Conservation (phyloP, 192 early-diverging fungal species). For the Coemansia javaensis region DNA sequence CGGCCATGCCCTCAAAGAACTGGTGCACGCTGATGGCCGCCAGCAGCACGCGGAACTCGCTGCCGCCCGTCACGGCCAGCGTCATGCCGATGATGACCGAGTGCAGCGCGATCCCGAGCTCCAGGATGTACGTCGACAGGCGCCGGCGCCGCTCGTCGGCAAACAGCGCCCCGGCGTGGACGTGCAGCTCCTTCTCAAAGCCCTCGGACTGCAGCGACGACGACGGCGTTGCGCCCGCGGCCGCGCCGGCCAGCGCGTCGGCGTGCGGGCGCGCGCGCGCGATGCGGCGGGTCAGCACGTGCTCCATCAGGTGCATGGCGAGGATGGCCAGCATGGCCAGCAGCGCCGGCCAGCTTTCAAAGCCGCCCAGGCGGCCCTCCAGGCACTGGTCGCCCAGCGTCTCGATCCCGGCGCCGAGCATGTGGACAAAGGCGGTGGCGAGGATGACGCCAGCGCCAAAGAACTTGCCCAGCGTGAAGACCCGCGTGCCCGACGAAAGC, state of each 20-base stretch:
- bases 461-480: conserved; percentile 49
- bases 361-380: conserved; percentile 49
- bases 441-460: conserved; percentile 69
- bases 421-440: conserved; percentile 74
- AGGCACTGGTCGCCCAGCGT: conserved; percentile 58
- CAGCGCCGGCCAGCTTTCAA: conserved; percentile 52
- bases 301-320: conserved; percentile 63
- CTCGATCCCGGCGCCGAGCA: conserved; percentile 58
- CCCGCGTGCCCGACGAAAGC: conserved; percentile 18
- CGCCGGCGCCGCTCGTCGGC: conserved; percentile 20
- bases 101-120: conserved; percentile 74
- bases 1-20: conserved; percentile 73
- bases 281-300: conserved; percentile 32
- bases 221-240: too few species aligned
- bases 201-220: neutral
- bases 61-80: conserved; percentile 53
- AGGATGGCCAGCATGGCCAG: conserved; percentile 63
- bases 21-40: conserved; percentile 71
- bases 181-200: conserved; percentile 11
- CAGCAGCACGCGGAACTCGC: conserved; percentile 56
- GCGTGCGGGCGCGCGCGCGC: neutral
- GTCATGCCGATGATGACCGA: conserved; percentile 74
- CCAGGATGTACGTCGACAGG: conserved; percentile 65
- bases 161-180: conserved; percentile 10
- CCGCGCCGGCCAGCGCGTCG: neutral